Evolutionary conservation across 352 stramenopile species (phyloP).

Genomic region (Pythium volutum): DNA sequence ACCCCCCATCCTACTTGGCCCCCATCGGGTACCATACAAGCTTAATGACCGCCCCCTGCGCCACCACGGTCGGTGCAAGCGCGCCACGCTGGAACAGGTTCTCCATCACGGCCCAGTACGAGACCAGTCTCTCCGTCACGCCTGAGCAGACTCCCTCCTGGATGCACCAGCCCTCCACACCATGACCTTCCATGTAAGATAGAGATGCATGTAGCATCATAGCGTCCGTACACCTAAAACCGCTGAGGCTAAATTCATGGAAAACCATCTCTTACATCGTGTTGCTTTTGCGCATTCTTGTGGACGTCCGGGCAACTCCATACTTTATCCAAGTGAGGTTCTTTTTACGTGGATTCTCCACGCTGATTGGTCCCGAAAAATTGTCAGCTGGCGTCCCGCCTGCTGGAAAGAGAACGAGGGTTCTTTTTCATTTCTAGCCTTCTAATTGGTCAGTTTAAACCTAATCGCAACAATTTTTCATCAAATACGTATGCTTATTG

Average conservation of each 20-base stretch:
- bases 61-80: neutral
- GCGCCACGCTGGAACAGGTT: neutral
- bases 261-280: neutral
- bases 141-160: neutral
- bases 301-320: neutral
- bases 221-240: neutral
- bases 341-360: conserved; percentile 2
- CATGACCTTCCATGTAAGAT: neutral
- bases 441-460: neutral
- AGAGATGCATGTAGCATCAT: neutral
- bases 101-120: neutral
- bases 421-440: neutral
- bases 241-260: neutral
- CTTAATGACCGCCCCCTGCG: neutral
- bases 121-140: neutral
- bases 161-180: neutral
- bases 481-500: too few species aligned
- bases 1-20: too few species aligned
- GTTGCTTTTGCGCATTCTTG: neutral
- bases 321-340: conserved; percentile 12
- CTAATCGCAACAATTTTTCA: too few species aligned
- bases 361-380: conserved; percentile 5
- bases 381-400: neutral
- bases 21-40: too few species aligned
- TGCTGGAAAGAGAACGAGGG: neutral